Base-by-base conservation (phyloP, 2,329 filamentous ascomycete genomes). In the Fonsecaea erecta region DNA sequence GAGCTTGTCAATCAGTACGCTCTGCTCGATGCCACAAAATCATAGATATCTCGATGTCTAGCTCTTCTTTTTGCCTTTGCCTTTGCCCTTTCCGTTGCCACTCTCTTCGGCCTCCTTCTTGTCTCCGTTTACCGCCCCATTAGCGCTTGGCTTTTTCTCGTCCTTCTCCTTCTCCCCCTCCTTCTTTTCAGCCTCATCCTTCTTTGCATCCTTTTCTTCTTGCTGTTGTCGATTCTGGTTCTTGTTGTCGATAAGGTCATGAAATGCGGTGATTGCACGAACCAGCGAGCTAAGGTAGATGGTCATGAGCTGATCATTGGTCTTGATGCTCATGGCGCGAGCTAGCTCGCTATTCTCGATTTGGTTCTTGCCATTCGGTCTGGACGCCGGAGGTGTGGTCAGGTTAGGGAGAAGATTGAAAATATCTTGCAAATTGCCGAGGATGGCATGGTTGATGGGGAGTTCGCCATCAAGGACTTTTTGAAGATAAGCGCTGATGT, bases 221-320 rank as follows among this genome's bases (percentile, higher is more conserved):
- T 96, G 91, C 78, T 96, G 92, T 80, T 98, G 93, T 77, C 94
- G 87, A 81, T 99, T 99, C 83, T 98, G 94, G 72, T 98, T 97
- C 86, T 99, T 99, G 84, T 99, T 99, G 83, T 99, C 95, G 71
- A 99, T 99, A 72, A 99, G 82, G 77, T 99, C 95, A 78, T 99
- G 95, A 89, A 98, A 99, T 7, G 95, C 95, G 12, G 95, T 98
- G 75, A 99, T 99, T 63, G 95, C 95, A 67, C 95, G 87, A 80
- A 99, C 98, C 82, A 98, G 82, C 82, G 92, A 96, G 81, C 92
- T 96, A 61, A 99, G 85, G 80, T 99, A 99, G 77, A 99, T 98
- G 59, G 93, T 88, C 91, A 99, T 97, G 70, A 99, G 86, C 82
- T 99, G 95, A 78, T 99, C 95, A 76, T 99, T 99, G 65, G 94